Base-by-base conservation (phyloP, 768 basidiomycete species). In the Hypsizygus marmoreus region DNA sequence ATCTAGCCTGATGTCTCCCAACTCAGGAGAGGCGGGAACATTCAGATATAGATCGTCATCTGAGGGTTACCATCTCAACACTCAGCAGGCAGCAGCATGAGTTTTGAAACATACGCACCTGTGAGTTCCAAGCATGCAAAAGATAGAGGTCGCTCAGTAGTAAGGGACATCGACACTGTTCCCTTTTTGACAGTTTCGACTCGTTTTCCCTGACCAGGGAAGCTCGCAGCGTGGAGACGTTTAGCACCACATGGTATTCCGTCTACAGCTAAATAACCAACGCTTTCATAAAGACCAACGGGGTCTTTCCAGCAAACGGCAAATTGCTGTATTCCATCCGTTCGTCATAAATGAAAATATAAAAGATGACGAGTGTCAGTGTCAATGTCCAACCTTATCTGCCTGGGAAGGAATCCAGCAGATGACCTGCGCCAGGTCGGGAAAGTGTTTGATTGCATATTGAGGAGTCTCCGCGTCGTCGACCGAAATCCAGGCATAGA, bases 31-130 rank as follows among this genome's bases (percentile, higher is more conserved):
- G 4, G 19, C n/a, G 6, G 45, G 32, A 6, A 20, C n/a, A 10
- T 49, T 25, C 8, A 59, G 30, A 35, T 47, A 59, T 1, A 28
- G 16, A 19, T 61, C 59, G n/a, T 61, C 59, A 28, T 61, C 59
- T 61, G n/a, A n/a, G n/a, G n/a, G n/a, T n/a, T n/a, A n/a, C n/a
- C n/a, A n/a, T n/a, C n/a, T n/a, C n/a, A n/a, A n/a, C n/a, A n/a
- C n/a, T n/a, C n/a, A n/a, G n/a, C n/a, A n/a, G n/a, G n/a, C n/a
- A n/a, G n/a, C n/a, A n/a, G n/a, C n/a, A n/a, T n/a, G n/a, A n/a
- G n/a, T n/a, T n/a, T n/a, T n/a, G n/a, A n/a, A n/a, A n/a, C n/a
- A n/a, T n/a, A n/a, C n/a, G n/a, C n/a, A n/a, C n/a, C n/a, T n/a
- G n/a, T n/a, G n/a, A n/a, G n/a, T n/a, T n/a, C n/a, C n/a, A n/a